Conservation (phyloP, 257 asterid genomes). For the Mitragyna speciosa region DNA sequence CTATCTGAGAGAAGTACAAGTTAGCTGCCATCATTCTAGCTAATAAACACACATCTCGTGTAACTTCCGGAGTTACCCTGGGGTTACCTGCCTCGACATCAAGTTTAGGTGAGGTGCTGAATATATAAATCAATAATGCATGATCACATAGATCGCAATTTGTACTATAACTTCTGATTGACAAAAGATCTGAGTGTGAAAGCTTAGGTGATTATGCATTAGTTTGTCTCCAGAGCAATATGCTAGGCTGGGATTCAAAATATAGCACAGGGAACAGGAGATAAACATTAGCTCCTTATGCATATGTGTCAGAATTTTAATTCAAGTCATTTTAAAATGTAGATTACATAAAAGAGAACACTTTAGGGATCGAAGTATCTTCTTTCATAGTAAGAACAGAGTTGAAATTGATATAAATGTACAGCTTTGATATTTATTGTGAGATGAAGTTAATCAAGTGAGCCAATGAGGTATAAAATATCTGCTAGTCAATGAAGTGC, state of each 20-base stretch:
- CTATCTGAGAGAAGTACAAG: constrained; percentile 82
- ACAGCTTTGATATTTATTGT: not conserved
- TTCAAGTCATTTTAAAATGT: not conserved
- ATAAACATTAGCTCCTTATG: not conserved
- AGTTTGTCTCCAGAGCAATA: not conserved
- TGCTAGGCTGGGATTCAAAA: not conserved
- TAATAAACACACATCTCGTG: constrained; percentile 87
- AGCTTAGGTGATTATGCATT: not conserved
- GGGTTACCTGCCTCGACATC: constrained; percentile 66
- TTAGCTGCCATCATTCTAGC: constrained; percentile 99
- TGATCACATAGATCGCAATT: not conserved
- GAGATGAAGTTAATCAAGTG: not conserved
- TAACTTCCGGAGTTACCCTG: constrained; percentile 95
- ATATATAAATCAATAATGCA: not conserved
- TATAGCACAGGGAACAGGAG: not conserved
- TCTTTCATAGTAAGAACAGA: not conserved
- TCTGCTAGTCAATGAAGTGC: not conserved
- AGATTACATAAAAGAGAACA: not conserved
- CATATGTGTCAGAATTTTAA: not conserved
- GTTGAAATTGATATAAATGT: not conserved
- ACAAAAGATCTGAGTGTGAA: not conserved
- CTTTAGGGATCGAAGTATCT: not conserved
- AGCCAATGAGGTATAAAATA: not conserved
- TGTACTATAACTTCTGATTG: not conserved
- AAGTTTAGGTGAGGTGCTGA: constrained; percentile 7